Base-by-base conservation (phyloP, 2,329 filamentous ascomycete species). In the Penicillium sp. region DNA sequence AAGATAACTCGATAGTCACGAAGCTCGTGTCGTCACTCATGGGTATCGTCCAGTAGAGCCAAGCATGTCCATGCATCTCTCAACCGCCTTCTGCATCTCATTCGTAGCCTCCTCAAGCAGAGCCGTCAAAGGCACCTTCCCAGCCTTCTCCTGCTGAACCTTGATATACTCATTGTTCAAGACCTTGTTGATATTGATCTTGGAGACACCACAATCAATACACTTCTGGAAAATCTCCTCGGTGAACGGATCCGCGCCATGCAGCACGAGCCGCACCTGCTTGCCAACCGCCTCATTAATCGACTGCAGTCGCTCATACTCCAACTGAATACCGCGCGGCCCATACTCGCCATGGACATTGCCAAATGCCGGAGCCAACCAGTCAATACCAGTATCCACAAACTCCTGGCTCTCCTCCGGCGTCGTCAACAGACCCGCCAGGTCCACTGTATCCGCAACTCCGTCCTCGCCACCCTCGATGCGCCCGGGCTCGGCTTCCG, bases 301-400 rank as follows among this genome's bases (percentile, higher is more conserved):
- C 4, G 73, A 72, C 42, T 75, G 70, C 58, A 86, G 70, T 59
- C 82, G 75, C 20, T 82, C 84, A 71, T 85, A 88, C 68, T 90
- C 87, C 17, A 89, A 73, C 71, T 82, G 79, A 25, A 87, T 85
- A 0, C 88, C 89, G 15, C 84, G 76, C 0, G 85, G 82, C 0
- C 88, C 88, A 74, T 92, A 91, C 66, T 87, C 85, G 5, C 89
- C 89, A 75, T 92, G 89, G 47, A 92, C 86, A 68, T 91, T 92
- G 3, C 89, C 89, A 76, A 92, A 90, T 0, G 88, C 88, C 0
- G 89, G 90, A 2, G 90, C 90, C 14, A 92, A 78, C 78, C 88
- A 88, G 68, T 92, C 87, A 69, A 92, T 89, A 0, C 88, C 89
- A 11, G 88, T 89, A 2, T 79, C 82, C 4, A 90, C 83, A 67